These are phyloP conservation scores for Blastocystis sp. DNA, from an alignment of 352 stramenopile species.

Conservation along the genomic window DNA sequence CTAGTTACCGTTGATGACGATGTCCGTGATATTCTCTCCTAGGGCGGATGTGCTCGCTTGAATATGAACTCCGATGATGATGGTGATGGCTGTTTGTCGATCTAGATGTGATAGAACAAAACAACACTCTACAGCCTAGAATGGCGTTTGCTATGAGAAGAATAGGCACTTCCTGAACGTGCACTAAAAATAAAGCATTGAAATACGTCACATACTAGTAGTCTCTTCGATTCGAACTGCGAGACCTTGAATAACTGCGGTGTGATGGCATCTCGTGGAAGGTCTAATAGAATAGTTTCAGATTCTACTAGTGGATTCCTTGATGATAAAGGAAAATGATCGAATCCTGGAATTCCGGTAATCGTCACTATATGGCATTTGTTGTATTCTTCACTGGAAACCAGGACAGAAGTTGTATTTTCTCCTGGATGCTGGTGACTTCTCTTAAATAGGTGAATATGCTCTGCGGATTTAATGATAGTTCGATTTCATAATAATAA, in stretches of 20 bases:
- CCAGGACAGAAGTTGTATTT: no score
- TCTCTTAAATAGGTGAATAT: no score
- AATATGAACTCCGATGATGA: neutral
- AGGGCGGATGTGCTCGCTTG: neutral
- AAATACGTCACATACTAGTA: neutral
- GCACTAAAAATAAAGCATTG: neutral
- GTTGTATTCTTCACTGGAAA: no score
- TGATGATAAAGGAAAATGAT: no score
- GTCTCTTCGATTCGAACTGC: neutral
- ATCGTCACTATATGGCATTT: no score
- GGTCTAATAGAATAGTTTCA: no score
- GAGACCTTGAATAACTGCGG: neutral
- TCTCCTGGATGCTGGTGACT: no score
- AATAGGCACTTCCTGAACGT: neutral
- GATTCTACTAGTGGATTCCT: no score
- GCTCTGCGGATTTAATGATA: no score
- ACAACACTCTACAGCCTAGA: neutral
- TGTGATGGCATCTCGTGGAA: neutral
- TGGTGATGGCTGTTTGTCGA: neutral
- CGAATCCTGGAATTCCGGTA: no score
- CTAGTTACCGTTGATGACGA: neutral
- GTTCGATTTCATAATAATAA: no score
- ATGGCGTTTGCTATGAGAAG: neutral
- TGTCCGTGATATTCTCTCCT: neutral
- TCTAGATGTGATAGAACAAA: neutral